Conservation (phyloP, 306 rosid species). For the Cucumis melo region DNA sequence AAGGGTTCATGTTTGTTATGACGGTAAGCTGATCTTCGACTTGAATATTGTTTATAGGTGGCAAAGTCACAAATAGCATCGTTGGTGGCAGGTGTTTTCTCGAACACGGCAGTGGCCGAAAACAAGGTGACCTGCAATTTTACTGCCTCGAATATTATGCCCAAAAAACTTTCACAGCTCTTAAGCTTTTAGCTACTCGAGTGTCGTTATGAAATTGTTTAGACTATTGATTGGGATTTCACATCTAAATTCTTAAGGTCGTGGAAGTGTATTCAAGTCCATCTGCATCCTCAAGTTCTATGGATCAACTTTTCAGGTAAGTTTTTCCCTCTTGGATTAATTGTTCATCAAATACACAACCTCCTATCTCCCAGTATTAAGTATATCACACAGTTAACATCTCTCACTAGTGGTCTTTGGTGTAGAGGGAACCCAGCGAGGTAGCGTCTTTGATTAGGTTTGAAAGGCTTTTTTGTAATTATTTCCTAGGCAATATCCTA, state of each 20-base stretch:
- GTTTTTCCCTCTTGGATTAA: background rate
- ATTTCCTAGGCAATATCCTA: too few species aligned
- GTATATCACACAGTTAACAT: background rate
- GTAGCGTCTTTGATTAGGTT: too few species aligned
- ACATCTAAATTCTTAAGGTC: conserved; percentile 28
- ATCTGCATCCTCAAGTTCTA: conserved; percentile 50
- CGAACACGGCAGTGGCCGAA: conserved; percentile 81
- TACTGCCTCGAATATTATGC: background rate
- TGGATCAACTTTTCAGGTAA: conserved; percentile 74
- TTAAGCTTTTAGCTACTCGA: background rate
- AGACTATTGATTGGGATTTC: background rate
- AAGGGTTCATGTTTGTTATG: background rate
- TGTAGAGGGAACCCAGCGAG: too few species aligned
- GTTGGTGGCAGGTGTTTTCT: conserved; percentile 74
- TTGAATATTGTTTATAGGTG: conserved; percentile 30
- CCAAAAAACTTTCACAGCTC: background rate
- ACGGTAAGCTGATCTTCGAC: background rate
- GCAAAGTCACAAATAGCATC: conserved; percentile 70
- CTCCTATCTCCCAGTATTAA: background rate
- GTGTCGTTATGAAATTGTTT: background rate
- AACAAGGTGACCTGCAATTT: conserved; percentile 50
- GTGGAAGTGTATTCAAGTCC: conserved; percentile 68
- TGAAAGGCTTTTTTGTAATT: too few species aligned
- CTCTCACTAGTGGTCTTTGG: too few species aligned
- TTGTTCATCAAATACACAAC: background rate